Base-by-base conservation (phyloP, 305 asterid species). In the Fraxinus platypoda region DNA sequence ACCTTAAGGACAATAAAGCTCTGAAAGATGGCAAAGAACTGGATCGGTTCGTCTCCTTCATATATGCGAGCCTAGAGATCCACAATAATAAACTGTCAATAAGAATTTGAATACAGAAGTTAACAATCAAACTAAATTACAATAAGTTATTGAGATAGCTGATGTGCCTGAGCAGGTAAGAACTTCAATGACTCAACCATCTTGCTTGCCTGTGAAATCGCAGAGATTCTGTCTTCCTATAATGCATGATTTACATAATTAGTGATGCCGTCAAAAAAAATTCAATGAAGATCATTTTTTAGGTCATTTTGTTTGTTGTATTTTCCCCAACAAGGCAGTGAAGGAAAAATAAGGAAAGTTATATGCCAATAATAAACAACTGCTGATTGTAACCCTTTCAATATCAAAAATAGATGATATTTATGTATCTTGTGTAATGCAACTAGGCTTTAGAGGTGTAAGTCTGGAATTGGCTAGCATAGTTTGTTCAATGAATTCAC, bases 121-220 rank as follows among this genome's bases (percentile, higher is more conserved):
- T 46, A 73, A 73, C 35, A 78, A 74, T 62, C 68, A 83, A 12
- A 78, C 74, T 80, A 25, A 82, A 76, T 77, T 59, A 6, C 76
- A 59, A 80, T 77, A n/a, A 84, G 68, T 76, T 74, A 79, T 80
- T 21, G 62, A 78, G 84, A 78, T 79, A 81, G 62, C 80, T 79
- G 54, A 78, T 57, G 57, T 90, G 88, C 99, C 97, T 97, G 99
- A 82, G 97, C 88, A 72, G 98, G 96, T 80, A 90, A 74, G 84
- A 92, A 94, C 87, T 97, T 97, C 86, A 91, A 81, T 72, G 93
- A 89, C 91, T 97, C 99, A 38, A 92, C 90, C 95, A 97, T 95
- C 92, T 93, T 92, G 93, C 87, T 89, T 77, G 99, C 98, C 89
- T 90, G 97, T 80, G 95, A 91, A 85, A 89, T 90, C 23, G 99